Evolutionary conservation across 2,329 filamentous ascomycete genomes (phyloP).

Genomic region (Plenodomus tracheiphilus): DNA sequence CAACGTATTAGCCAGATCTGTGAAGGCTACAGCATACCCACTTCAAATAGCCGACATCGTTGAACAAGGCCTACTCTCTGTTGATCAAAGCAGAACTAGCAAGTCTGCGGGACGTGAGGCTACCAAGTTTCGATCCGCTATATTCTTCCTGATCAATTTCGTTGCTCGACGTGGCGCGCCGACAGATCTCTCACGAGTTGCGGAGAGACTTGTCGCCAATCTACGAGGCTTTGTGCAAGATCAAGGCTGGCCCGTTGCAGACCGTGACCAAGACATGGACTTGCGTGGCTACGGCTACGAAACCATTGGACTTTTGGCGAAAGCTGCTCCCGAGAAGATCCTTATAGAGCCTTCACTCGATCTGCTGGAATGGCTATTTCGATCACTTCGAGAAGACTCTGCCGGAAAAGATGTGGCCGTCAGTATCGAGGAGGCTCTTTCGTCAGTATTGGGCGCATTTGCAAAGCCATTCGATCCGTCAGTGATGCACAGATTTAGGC

Average conservation of each 20-base stretch:
- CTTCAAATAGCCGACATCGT: conserved; percentile 71
- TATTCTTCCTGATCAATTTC: conserved; percentile 88
- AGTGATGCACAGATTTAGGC: conserved; percentile 46
- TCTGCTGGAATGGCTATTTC: conserved; percentile 77
- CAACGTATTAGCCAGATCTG: conserved; percentile 74
- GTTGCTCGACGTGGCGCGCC: conserved; percentile 72
- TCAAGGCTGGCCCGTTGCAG: conserved; percentile 79
- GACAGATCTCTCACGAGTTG: conserved; percentile 66
- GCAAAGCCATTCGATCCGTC: conserved; percentile 48
- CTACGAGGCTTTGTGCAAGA: conserved; percentile 74
- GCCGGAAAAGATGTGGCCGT: conserved; percentile 74
- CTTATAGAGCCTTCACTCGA: conserved; percentile 56
- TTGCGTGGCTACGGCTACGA: conserved; percentile 85
- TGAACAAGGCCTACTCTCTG: conserved; percentile 62
- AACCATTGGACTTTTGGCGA: conserved; percentile 79
- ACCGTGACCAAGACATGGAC: conserved; percentile 59
- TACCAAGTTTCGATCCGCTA: conserved; percentile 75
- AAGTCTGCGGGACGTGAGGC: conserved; percentile 68
- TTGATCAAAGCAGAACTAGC: conserved; percentile 34
- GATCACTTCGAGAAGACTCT: conserved; percentile 77
- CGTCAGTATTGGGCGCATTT: conserved; percentile 70
- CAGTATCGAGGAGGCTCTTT: conserved; percentile 86
- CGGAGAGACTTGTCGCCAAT: conserved; percentile 67
- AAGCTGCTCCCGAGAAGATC: conserved; percentile 63
- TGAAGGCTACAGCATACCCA: conserved; percentile 70